A percentile compares a stretch with the other conserved stretches of the same genome.
phyloP scores from a whole-genome alignment of 2,329 filamentous ascomycete genomes.

The Talaromyces sp. region DNA sequence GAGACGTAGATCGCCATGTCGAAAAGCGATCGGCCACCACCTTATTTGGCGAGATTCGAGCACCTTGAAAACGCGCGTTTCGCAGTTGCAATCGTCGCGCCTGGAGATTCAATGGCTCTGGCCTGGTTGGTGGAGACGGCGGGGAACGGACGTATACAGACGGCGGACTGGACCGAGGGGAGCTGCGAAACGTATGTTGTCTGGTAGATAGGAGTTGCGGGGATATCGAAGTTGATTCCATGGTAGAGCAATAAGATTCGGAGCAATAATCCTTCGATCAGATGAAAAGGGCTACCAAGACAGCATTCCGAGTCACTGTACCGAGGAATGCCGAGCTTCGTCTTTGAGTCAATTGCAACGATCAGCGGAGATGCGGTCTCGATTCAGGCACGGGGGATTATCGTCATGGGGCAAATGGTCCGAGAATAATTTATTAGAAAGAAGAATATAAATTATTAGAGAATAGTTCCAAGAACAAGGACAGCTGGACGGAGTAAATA shows the following conservation, averaged over 20 bases:
- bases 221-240: neutral
- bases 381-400: constrained; percentile 2
- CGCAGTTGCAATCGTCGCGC: constrained; percentile 26
- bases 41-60: constrained; percentile 19
- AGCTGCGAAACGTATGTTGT: neutral
- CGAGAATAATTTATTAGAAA: neutral
- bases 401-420: constrained; percentile 5
- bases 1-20: constrained; percentile 19
- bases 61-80: constrained; percentile 26
- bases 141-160: constrained; percentile 14
- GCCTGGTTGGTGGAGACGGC: constrained; percentile 16
- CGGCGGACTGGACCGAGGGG: constrained; percentile 7
- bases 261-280: neutral
- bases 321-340: constrained; percentile 13
- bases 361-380: constrained; percentile 1
- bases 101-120: constrained; percentile 22
- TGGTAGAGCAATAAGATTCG: neutral
- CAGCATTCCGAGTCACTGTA: neutral
- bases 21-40: constrained; percentile 20
- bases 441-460: neutral
- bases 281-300: neutral
- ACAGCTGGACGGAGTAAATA: neutral
- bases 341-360: constrained; percentile 2
- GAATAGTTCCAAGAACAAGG: neutral
- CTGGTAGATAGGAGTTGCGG: neutral